Base-by-base conservation (phyloP, 2,329 filamentous ascomycete genomes). In the Neurospora crassa region DNA sequence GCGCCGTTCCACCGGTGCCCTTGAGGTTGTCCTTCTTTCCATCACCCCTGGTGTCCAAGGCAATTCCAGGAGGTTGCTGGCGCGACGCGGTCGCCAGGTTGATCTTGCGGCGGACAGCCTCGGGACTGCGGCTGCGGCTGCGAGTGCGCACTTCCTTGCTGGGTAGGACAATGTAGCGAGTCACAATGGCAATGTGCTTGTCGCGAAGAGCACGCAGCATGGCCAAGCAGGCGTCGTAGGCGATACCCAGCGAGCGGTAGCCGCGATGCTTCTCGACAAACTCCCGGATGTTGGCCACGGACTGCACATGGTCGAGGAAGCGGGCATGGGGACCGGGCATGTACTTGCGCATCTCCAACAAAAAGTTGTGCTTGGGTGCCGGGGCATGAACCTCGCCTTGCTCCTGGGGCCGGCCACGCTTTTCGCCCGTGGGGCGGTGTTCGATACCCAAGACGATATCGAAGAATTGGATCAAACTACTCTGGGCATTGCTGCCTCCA, bases 391-490 rank as follows among this genome's bases (percentile, higher is more conserved):
- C 78, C 71, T 59, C 77, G 73, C 69, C 73, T 34, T 83, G 82
- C 14, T 82, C 80, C 2, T 81, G 78, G 18, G 80, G 76, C 8
- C 53, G 53, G 67, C 83, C 83, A 20, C 83, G 82, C 79, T 87
- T 91, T 75, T 92, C 89, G 47, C 95, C 95, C 0, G 96, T 98
- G 0, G 95, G 94, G 10, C 92, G 90, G 80, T 99, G 96, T 78
- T 96, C 91, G 69, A 99, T 88, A 63, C 94, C 94, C 1, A 99
- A 88, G 1, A 93, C 90, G 68, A 98, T 89, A 79, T 99, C 96
- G 78, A 98, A 98, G 84, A 98, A 97, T 77, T 99, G 96, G 73
- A 99, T 96, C 72, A 98, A 84, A 71, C 94, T 97, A 84, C 93
- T 97, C 81, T 99, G 96, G 0, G 96, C 96, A 78, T 99, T 98